These are phyloP conservation scores for Schizophyllum amplum DNA, from an alignment of 1,284 basidiomycete species.

Conservation along the genomic window DNA sequence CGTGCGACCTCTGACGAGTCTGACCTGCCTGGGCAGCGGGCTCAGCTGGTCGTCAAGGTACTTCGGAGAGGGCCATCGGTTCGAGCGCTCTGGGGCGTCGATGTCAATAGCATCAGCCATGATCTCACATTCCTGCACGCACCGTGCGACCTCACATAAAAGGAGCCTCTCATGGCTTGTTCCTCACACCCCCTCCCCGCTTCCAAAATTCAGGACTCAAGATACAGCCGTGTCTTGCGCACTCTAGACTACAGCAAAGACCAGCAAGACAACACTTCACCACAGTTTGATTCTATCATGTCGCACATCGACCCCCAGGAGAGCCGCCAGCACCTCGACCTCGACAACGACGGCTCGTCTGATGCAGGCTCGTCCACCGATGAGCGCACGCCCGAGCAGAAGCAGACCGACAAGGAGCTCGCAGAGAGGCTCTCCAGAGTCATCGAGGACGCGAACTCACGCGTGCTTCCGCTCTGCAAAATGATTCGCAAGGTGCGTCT, in stretches of 20 bases:
- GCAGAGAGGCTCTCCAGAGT: slow-evolving; percentile 23
- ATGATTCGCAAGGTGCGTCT: slow-evolving; percentile 26
- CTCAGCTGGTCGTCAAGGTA: not conserved
- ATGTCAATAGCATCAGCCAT: not conserved
- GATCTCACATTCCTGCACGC: not conserved
- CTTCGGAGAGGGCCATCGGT: not conserved
- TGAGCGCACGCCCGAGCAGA: slow-evolving; percentile 14
- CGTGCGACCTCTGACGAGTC: too few relatives aligned
- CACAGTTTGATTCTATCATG: slow-evolving; percentile 14
- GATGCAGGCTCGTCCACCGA: slow-evolving; percentile 23
- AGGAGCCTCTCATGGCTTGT: slow-evolving; percentile 12
- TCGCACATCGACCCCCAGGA: slow-evolving; percentile 22
- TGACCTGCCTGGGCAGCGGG: too few relatives aligned
- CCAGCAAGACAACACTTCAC: slow-evolving; percentile 15
- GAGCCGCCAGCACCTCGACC: slow-evolving; percentile 16
- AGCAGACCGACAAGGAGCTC: slow-evolving; percentile 23
- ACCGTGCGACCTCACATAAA: slow-evolving; percentile 18
- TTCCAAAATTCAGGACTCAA: not conserved
- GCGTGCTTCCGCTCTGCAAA: slow-evolving; percentile 21
- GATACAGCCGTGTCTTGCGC: slow-evolving; percentile 19
- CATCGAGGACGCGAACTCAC: slow-evolving; percentile 22
- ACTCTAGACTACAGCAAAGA: slow-evolving; percentile 10
- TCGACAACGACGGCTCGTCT: slow-evolving; percentile 20
- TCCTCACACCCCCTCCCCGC: not conserved
- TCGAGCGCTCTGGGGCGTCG: not conserved